Conservation (phyloP, 768 basidiomycete genomes). For the Dentipellis fragilis region DNA sequence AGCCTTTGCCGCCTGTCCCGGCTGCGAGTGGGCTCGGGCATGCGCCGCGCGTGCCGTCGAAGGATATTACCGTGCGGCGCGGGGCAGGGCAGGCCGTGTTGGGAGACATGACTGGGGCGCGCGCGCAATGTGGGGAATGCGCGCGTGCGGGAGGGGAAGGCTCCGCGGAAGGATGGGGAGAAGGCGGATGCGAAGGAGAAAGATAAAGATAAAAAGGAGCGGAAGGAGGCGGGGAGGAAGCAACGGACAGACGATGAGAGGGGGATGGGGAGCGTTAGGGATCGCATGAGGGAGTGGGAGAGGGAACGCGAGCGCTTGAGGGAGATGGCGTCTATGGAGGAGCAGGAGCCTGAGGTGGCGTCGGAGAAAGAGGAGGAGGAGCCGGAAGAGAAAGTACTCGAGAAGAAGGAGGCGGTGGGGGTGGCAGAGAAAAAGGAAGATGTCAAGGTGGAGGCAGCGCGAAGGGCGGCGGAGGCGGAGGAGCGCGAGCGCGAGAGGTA, state of each 20-base stretch:
- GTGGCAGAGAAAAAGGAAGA: neutral
- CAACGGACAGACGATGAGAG: slow-evolving; percentile 5
- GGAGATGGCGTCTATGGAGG: slow-evolving; percentile 56
- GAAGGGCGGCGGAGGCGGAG: neutral
- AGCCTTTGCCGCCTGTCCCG: slow-evolving; percentile 16
- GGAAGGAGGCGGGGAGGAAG: neutral
- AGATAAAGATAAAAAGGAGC: slow-evolving; percentile 6
- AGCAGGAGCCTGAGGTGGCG: slow-evolving; percentile 41
- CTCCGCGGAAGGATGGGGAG: slow-evolving; percentile 6
- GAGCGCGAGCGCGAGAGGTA: neutral
- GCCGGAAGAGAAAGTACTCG: slow-evolving; percentile 5
- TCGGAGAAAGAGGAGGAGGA: slow-evolving; percentile 17
- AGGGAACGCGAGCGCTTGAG: slow-evolving; percentile 57
- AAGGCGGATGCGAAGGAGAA: neutral
- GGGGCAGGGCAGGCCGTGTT: neutral
- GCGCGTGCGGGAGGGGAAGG: slow-evolving; percentile 5
- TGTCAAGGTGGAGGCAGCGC: neutral
- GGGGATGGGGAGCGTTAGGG: slow-evolving; percentile 26
- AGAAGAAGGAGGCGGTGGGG: neutral
- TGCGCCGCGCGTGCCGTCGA: slow-evolving; percentile 4
- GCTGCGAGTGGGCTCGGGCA: neutral
- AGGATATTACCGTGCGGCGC: slow-evolving; percentile 6
- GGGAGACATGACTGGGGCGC: slow-evolving; percentile 3
- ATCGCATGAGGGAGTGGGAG: slow-evolving; percentile 71
- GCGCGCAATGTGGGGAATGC: slow-evolving; percentile 17